Percentiles rank a stretch among this genome's conserved stretches.
These are phyloP conservation scores for Blumeria hordei DNA, from an alignment of 2,329 filamentous ascomycete species.

Conservation along the genomic window DNA sequence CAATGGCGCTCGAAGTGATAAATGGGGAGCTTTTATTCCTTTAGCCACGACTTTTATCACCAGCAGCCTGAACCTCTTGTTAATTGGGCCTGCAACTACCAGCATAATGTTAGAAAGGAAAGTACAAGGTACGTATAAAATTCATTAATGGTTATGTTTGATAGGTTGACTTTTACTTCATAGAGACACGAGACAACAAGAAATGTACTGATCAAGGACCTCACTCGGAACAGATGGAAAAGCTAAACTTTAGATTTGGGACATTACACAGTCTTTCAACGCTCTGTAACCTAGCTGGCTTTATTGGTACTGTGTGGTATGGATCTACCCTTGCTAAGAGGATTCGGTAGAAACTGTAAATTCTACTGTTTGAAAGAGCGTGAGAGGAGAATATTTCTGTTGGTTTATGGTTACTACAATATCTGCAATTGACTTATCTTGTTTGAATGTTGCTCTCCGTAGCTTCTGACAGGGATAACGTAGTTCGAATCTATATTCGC, in stretches of 20 bases:
- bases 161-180: neutral
- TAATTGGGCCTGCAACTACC: slow-evolving; percentile 53
- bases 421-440: too few species aligned
- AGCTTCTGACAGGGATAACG: too few species aligned
- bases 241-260: slow-evolving; percentile 55
- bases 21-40: slow-evolving; percentile 40
- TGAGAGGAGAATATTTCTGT: too few species aligned
- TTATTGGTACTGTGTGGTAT: slow-evolving; percentile 51
- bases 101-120: slow-evolving; percentile 52
- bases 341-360: slow-evolving; percentile 3
- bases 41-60: slow-evolving; percentile 46
- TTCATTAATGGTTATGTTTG: neutral
- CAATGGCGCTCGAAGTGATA: slow-evolving; percentile 30
- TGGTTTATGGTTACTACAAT: too few species aligned
- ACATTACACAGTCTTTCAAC: slow-evolving; percentile 63
- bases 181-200: slow-evolving; percentile 73
- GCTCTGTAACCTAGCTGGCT: slow-evolving; percentile 48
- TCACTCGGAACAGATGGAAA: slow-evolving; percentile 64
- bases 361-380: too few species aligned
- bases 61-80: slow-evolving; percentile 42
- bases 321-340: slow-evolving; percentile 36
- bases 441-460: too few species aligned
- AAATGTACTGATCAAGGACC: slow-evolving; percentile 56
- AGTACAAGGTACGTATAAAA: slow-evolving; percentile 39
- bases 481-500: too few species aligned